Evolutionary conservation across 768 basidiomycete genomes (phyloP).

Genomic region (Hydnomerulius pinastri): DNA sequence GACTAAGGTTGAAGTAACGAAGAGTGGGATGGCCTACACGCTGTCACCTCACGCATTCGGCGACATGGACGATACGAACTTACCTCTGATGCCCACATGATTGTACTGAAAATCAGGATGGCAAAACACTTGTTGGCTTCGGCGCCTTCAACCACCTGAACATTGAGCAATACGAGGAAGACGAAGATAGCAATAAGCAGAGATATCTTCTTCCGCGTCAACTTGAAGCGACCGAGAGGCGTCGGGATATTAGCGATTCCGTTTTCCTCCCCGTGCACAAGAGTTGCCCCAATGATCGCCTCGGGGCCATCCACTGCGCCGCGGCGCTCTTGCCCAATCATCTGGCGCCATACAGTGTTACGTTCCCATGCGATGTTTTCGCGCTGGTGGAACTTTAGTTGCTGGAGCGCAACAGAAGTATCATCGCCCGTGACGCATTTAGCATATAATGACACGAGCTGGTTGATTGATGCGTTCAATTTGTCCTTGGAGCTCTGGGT

Average conservation of each 20-base stretch:
- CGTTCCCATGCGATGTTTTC: slow-evolving; percentile 97
- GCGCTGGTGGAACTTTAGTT: slow-evolving; percentile 83
- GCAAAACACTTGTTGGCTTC: slow-evolving; percentile 92
- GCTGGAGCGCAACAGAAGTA: slow-evolving; percentile 64
- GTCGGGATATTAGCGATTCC: slow-evolving; percentile 51
- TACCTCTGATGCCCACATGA: slow-evolving; percentile 97
- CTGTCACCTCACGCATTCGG: not conserved
- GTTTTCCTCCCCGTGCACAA: slow-evolving; percentile 44
- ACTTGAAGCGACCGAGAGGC: slow-evolving; percentile 62
- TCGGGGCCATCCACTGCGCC: slow-evolving; percentile 44
- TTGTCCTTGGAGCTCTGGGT: slow-evolving; percentile 58
- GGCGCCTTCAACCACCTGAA: slow-evolving; percentile 54
- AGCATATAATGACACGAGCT: slow-evolving; percentile 74
- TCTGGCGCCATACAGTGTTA: slow-evolving; percentile 96
- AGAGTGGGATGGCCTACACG: slow-evolving; percentile 89
- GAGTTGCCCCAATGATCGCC: slow-evolving; percentile 43
- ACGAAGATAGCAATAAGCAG: slow-evolving; percentile 56
- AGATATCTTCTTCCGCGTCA: slow-evolving; percentile 65
- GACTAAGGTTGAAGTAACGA: slow-evolving; percentile 92
- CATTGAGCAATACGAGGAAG: slow-evolving; percentile 63
- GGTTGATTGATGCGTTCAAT: slow-evolving; percentile 56
- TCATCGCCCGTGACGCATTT: slow-evolving; percentile 84
- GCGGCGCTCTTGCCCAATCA: slow-evolving; percentile 82
- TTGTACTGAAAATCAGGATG: slow-evolving; percentile 84
- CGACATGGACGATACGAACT: slow-evolving; percentile 14